Conservation (phyloP, 192 early-diverging fungal genomes). For the Mortierella antarctica region DNA sequence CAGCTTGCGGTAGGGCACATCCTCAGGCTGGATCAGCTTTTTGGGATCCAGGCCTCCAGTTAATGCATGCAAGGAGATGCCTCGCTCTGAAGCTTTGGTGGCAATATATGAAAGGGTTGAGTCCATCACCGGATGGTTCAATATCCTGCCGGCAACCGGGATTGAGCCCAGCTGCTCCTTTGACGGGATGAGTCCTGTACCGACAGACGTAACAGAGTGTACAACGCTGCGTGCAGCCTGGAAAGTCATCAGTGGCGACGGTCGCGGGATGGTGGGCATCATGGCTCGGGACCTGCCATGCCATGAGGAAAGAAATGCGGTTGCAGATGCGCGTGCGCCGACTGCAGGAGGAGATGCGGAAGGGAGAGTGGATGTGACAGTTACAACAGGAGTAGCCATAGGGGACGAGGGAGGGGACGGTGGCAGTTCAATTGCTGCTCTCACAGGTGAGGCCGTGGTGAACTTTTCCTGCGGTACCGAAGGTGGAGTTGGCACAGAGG, state of each 20-base stretch:
- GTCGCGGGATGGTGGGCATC: conserved; percentile 37
- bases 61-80: conserved; percentile 20
- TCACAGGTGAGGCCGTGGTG: background rate
- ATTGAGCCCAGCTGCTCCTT: conserved; percentile 38
- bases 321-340: background rate
- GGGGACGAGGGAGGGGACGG: background rate
- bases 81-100: conserved; percentile 32
- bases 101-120: conserved; percentile 45
- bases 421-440: background rate
- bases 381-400: conserved; percentile 1
- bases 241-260: conserved; percentile 45
- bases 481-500: too few species aligned
- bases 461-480: too few species aligned
- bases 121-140: conserved; percentile 48
- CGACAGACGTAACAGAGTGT: conserved; percentile 28
- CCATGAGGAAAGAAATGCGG: conserved; percentile 48
- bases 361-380: background rate
- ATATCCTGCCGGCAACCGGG: conserved; percentile 38
- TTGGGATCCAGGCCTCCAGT: conserved; percentile 19
- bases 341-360: conserved; percentile 1
- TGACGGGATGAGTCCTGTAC: conserved; percentile 33
- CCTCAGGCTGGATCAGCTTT: conserved; percentile 36
- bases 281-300: conserved; percentile 40
- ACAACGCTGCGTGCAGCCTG: conserved; percentile 38
- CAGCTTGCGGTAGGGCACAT: conserved; percentile 46